Base-by-base conservation (phyloP, 768 basidiomycete genomes). In the Dictyophora rubrovolvata region DNA sequence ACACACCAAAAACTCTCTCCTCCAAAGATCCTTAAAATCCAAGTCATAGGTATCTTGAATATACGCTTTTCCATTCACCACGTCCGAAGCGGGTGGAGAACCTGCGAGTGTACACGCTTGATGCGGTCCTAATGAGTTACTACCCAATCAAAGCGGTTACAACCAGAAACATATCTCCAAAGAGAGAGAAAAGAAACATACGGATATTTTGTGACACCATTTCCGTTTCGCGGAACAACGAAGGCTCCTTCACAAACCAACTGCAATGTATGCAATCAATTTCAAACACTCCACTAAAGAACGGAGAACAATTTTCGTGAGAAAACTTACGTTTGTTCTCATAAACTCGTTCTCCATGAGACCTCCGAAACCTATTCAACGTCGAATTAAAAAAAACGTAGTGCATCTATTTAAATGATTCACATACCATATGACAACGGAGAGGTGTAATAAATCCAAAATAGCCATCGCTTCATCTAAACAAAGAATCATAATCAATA, bases 331-430 rank as follows among this genome's bases (percentile, higher is more conserved):
- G 18, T 78, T 69, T 36, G 83, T 81, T 17, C 82, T 80, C 75
- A 76, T 80, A 70, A 93, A 92, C 69, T 95, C 92, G 69, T 93
- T 93, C 70, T 87, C 83, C 84, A 94, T 87, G 37, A 79, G 74
- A 1, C 81, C 83, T 63, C 86, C 81, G 79, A 87, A 93, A 0
- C 82, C 83, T 84, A 58, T 21, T 57, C n/a, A 8, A 47, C 42
- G 53, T 42, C 51, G 42, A 54, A 46, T 16, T 48, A 22, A 35
- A 6, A 57, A 17, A 10, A 21, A 36, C 17, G 12, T 23, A 23
- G 22, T 5, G 21, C 10, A n/a, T n/a, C n/a, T n/a, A n/a, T n/a
- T n/a, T 47, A 34, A 18, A 33, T n/a, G 18, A 11, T 1, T 22
- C 10, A 60, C 74, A 59, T 66, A 81, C 80, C 83, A 72, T 89